Base-by-base conservation (phyloP, 768 basidiomycete genomes). In the Podaxis carcinomalis region DNA sequence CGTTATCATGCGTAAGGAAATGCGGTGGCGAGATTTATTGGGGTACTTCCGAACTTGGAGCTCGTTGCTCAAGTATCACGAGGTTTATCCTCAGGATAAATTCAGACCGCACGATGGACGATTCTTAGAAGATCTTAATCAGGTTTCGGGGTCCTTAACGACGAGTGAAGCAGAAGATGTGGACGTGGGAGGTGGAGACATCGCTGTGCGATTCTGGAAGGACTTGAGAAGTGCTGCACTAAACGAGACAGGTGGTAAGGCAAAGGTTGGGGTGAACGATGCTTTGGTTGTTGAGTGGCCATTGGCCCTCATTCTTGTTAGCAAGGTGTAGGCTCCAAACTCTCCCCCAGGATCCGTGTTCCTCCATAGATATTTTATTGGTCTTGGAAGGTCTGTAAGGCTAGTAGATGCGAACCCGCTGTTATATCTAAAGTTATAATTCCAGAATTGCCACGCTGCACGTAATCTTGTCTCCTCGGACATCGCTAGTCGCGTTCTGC, bases 11-110 rank as follows among this genome's bases (percentile, higher is more conserved):
- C 77, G 72, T 21, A 83, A 83, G 65, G 74, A 68, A 40, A 83
- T 88, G 79, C 80, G 82, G 0, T 90, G 88, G 89, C 77, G 80
- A 11, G 83, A 83, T 59, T 72, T 93, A 0, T 77, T 89, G 4
- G 80, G 76, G 1, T 93, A 92, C 68, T 75, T 93, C 19, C 77
- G 83, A 51, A 91, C 90, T 0, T 88, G 82, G 77, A 90, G 88
- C 65, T 75, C 89, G 1, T 72, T 91, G 52, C 84, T 89, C 62
- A 83, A 82, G 11, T 93, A 82, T 70, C 82, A 85, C 62, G 86
- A 89, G 63, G 67, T 67, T 10, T 79, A 85, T 67, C 88, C 89
- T 0, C 77, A 82, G 32, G 89, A 92, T 66, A 64, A 73, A 47
- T 64, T 69, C 5, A 59, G 55, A n/a, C 51, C 64, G 4, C 68